Evolutionary conservation across 192 early-diverging fungal genomes (phyloP).

Genomic region (Spizellomyces sp.): DNA sequence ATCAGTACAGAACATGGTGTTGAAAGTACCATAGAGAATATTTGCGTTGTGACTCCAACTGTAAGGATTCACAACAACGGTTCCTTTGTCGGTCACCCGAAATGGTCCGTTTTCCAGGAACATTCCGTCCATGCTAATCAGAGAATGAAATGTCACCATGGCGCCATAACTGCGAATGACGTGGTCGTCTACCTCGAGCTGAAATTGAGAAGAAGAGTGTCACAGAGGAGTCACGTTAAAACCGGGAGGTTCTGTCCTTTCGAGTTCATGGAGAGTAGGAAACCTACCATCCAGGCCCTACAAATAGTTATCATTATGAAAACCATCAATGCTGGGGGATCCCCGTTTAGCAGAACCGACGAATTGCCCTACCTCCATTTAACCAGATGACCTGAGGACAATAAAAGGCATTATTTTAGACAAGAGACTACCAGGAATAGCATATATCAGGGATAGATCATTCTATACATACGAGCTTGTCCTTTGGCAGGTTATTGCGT

Average conservation of each 20-base stretch:
- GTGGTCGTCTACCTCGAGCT: too few relatives aligned
- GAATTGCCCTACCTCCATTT: slow-evolving; percentile 53
- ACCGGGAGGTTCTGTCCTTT: too few relatives aligned
- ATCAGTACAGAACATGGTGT: background rate
- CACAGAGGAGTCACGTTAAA: too few relatives aligned
- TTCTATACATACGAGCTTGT: slow-evolving; percentile 26
- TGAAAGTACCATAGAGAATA: slow-evolving; percentile 37
- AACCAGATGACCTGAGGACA: slow-evolving; percentile 55
- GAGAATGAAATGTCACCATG: too few relatives aligned
- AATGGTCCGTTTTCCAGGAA: slow-evolving; percentile 71
- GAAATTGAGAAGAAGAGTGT: too few relatives aligned
- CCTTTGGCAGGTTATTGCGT: slow-evolving; percentile 11
- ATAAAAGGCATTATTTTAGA: background rate
- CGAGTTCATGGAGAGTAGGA: too few relatives aligned
- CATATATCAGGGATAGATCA: too few relatives aligned
- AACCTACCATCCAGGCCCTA: slow-evolving; percentile 9
- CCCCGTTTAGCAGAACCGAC: too few relatives aligned
- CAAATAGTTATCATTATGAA: background rate
- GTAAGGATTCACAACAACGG: slow-evolving; percentile 41
- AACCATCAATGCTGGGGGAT: slow-evolving; percentile 45
- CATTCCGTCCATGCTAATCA: slow-evolving; percentile 61
- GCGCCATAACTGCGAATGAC: too few relatives aligned
- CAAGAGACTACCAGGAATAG: too few relatives aligned
- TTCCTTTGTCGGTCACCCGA: slow-evolving; percentile 41
- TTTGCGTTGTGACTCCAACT: slow-evolving; percentile 41